A percentile compares a stretch with the other conserved stretches of the same genome.
Conservation (phyloP, 2,329 filamentous ascomycete genomes). For the Botrytis porri region DNA sequence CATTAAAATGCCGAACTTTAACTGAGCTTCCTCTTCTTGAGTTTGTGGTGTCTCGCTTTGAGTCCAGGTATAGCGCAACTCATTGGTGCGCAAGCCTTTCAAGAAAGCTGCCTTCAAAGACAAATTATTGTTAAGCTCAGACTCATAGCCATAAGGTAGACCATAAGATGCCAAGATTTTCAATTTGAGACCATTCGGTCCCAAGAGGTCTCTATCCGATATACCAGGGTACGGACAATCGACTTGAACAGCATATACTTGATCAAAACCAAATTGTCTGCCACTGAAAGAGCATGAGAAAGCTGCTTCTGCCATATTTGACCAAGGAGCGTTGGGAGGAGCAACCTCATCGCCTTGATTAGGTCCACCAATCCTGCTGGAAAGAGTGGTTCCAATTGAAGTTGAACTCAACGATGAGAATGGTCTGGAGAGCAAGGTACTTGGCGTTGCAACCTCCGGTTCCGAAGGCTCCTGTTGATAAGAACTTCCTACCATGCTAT, state of each 20-base stretch:
- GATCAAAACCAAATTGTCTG: constrained; percentile 34
- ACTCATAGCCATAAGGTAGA: constrained; percentile 19
- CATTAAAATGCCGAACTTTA: not conserved
- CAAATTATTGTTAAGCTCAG: not conserved
- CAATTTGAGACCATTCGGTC: constrained; percentile 27
- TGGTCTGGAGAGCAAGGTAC: not conserved
- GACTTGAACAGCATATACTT: constrained; percentile 33
- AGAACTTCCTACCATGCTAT: constrained; percentile 1
- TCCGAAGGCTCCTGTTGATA: not conserved
- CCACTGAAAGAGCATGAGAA: constrained; percentile 32
- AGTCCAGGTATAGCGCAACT: not conserved
- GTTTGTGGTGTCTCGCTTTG: not conserved
- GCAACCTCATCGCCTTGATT: not conserved
- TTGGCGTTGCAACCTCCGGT: not conserved
- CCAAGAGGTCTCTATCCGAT: constrained; percentile 27
- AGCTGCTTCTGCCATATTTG: constrained; percentile 27
- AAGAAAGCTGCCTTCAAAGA: not conserved
- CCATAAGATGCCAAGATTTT: constrained; percentile 35
- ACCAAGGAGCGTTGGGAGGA: not conserved
- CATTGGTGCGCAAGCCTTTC: not conserved
- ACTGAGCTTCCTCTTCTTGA: not conserved
- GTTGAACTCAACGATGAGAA: constrained; percentile 1
- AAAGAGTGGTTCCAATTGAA: not conserved
- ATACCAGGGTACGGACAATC: constrained; percentile 24
- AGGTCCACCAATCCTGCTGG: constrained; percentile 11